Conservation (phyloP, 2,329 filamentous ascomycete genomes). For the Coleophoma eucalyptorum region DNA sequence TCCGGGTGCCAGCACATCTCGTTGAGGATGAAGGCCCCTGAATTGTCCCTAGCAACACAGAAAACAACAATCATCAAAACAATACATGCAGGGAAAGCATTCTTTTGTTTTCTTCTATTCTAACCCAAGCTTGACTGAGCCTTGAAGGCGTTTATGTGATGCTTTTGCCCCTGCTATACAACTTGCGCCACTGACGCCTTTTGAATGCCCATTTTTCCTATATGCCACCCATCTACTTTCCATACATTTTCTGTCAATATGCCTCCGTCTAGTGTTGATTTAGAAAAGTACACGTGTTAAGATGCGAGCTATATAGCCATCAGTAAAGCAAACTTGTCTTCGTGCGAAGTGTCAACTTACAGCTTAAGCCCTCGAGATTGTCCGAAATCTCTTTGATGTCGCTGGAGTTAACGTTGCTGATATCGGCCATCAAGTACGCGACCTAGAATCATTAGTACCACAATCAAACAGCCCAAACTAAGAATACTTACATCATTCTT, state of each 20-base stretch:
- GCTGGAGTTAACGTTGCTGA: slow-evolving; percentile 75
- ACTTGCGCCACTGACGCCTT: slow-evolving; percentile 10
- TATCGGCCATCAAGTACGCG: slow-evolving; percentile 96
- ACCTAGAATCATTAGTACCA: slow-evolving; percentile 40
- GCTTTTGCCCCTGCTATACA: not conserved
- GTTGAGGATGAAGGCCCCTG: no score
- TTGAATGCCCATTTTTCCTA: slow-evolving; percentile 15
- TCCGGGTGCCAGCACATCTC: no score
- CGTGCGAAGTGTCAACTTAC: slow-evolving; percentile 43
- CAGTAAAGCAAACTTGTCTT: not conserved
- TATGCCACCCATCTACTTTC: not conserved
- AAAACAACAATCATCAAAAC: no score
- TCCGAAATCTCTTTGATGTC: slow-evolving; percentile 87
- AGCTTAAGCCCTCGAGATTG: slow-evolving; percentile 74
- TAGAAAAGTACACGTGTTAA: slow-evolving; percentile 33
- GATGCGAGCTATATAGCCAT: slow-evolving; percentile 28
- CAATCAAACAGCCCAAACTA: no score
- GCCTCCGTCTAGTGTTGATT: slow-evolving; percentile 1
- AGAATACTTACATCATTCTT: slow-evolving; percentile 68
- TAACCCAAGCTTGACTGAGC: no score
- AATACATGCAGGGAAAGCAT: no score
- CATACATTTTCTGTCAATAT: slow-evolving; percentile 1
- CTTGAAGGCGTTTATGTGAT: not conserved
- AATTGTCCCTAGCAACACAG: no score
- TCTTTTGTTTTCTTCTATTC: no score